A percentile compares a stretch with the other conserved stretches of the same genome.
phyloP scores from a whole-genome alignment of 192 early-diverging fungal genomes.

The Obelidium mucronatum region DNA sequence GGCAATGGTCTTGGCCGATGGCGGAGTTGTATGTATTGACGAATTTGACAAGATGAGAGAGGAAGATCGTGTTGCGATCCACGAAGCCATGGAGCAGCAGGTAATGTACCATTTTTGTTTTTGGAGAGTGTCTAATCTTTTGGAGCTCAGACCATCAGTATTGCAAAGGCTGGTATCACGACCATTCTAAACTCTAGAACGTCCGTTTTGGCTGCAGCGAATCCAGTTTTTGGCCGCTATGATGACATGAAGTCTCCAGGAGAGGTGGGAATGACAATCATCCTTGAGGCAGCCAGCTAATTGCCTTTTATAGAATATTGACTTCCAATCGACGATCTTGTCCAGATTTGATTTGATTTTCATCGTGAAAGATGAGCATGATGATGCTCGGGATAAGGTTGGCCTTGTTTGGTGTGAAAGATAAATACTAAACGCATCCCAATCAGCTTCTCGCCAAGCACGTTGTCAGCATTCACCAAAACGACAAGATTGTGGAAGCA shows the following conservation, averaged over 20 bases:
- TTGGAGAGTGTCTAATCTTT: background rate
- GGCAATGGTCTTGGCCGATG: slow-evolving; percentile 98
- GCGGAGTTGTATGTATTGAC: slow-evolving; percentile 99
- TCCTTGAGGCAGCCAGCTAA: no score
- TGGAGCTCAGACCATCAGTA: slow-evolving; percentile 83
- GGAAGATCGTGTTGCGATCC: slow-evolving; percentile 99
- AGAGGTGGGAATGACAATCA: slow-evolving; percentile 62
- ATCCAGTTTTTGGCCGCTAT: slow-evolving; percentile 98
- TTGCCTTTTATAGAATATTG: slow-evolving; percentile 78
- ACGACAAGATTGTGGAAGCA: slow-evolving; percentile 62
- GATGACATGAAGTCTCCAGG: slow-evolving; percentile 98
- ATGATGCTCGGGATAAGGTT: slow-evolving; percentile 87
- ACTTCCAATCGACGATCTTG: slow-evolving; percentile 99
- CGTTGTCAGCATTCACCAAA: slow-evolving; percentile 93
- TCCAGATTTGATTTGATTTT: slow-evolving; percentile 99
- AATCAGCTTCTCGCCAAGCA: slow-evolving; percentile 89
- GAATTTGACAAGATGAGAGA: slow-evolving; percentile 99
- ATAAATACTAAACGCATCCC: no score
- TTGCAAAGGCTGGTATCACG: slow-evolving; percentile 99
- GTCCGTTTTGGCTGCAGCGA: slow-evolving; percentile 96
- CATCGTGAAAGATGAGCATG: slow-evolving; percentile 97
- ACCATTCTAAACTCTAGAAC: slow-evolving; percentile 97
- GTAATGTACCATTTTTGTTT: background rate
- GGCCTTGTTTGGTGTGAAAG: background rate
- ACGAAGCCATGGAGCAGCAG: slow-evolving; percentile 99